Conservation (phyloP, 495 filamentous ascomycete species). For the Coniosporium apollinis region DNA sequence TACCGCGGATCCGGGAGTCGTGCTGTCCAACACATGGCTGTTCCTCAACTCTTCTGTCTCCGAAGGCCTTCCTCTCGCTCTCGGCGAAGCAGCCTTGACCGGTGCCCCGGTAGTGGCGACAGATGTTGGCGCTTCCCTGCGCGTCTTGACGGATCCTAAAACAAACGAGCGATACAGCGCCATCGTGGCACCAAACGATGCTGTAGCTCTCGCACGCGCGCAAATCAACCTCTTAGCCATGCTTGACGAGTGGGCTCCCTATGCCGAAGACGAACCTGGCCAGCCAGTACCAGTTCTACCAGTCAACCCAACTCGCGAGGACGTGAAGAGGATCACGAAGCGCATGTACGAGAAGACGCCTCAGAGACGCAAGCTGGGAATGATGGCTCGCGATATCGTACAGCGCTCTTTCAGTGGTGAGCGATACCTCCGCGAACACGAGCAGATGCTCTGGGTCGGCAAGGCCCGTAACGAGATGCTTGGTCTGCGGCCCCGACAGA, state of each 20-base stretch:
- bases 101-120: slow-evolving; percentile 49
- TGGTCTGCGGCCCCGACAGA: too few relatives aligned
- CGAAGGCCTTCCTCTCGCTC: slow-evolving; percentile 47
- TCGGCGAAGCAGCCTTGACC: slow-evolving; percentile 47
- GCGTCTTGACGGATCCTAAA: slow-evolving; percentile 44
- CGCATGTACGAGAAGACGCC: slow-evolving; percentile 47
- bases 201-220: slow-evolving; percentile 38
- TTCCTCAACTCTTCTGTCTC: slow-evolving; percentile 53
- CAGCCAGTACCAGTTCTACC: slow-evolving; percentile 29
- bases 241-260: slow-evolving; percentile 41
- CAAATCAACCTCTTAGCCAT: slow-evolving; percentile 45
- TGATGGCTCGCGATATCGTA: slow-evolving; percentile 43
- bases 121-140: slow-evolving; percentile 45
- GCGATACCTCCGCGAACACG: slow-evolving; percentile 48
- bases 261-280: slow-evolving; percentile 30
- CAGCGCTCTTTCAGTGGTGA: slow-evolving; percentile 44
- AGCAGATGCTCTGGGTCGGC: slow-evolving; percentile 27
- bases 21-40: slow-evolving; percentile 45
- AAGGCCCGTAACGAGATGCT: too few relatives aligned
- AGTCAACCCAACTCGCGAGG: slow-evolving; percentile 30
- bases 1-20: slow-evolving; percentile 38
- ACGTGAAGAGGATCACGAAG: slow-evolving; percentile 36
- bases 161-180: slow-evolving; percentile 41
- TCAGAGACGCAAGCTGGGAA: slow-evolving; percentile 39
- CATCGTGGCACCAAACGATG: slow-evolving; percentile 47